phyloP scores from a whole-genome alignment of 306 rosid genomes.

The Biancaea sappan region DNA sequence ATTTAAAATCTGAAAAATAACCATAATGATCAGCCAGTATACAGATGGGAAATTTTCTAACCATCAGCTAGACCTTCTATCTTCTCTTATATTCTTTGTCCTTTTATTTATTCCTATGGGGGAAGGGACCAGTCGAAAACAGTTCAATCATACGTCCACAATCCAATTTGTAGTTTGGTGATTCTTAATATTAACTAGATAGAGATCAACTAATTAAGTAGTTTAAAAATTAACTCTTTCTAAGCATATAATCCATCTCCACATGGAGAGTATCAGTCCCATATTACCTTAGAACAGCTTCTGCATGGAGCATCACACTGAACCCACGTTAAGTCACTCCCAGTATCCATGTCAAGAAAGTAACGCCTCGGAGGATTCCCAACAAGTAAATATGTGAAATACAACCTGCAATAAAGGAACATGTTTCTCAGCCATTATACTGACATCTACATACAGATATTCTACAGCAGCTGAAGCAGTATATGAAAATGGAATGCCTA shows the following conservation, averaged over 20 bases:
- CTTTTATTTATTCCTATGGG: neutral
- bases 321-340: slow-evolving; percentile 88
- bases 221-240: neutral
- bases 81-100: neutral
- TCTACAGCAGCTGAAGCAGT: neutral
- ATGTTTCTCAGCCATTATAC: slow-evolving; percentile 27
- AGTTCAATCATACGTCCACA: neutral
- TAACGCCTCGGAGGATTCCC: slow-evolving; percentile 80
- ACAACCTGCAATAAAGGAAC: slow-evolving; percentile 51
- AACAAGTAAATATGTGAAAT: slow-evolving; percentile 61
- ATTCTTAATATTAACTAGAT: slow-evolving; percentile 6
- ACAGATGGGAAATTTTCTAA: slow-evolving; percentile 11
- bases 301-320: slow-evolving; percentile 90
- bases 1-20: slow-evolving; percentile 12
- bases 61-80: neutral
- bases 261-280: slow-evolving; percentile 11
- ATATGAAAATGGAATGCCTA: neutral
- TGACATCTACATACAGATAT: neutral
- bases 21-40: slow-evolving; percentile 1
- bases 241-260: slow-evolving; percentile 9
- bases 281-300: slow-evolving; percentile 77
- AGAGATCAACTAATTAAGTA: neutral
- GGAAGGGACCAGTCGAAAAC: neutral
- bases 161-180: neutral
- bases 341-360: slow-evolving; percentile 80